Evolutionary conservation across 148 eudicot genomes (phyloP), one percentile per base, ranked within the genome.

Genomic region (Camellia japonica): DNA sequence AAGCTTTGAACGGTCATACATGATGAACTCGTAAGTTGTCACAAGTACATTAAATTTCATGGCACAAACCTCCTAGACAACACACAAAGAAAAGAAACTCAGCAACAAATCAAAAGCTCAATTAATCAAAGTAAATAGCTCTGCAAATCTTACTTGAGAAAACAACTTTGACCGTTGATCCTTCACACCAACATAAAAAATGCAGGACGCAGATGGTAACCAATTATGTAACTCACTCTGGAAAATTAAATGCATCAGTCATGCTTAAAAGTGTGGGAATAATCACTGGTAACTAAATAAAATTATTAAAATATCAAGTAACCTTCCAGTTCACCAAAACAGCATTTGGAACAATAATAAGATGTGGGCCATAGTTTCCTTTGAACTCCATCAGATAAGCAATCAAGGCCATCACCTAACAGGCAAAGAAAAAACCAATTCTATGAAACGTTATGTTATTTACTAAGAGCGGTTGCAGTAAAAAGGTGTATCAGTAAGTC

Each of bases 301-400:
- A 73, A 38, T 23, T 52, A 77, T 52, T 59, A 42, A 73, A 38
- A 30, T 52, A 77, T 52, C 19, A 55, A 79, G 78, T 59, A 38
- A 95, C 99, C 99, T 95, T 95, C 99, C 99, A 95, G 81, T 95
- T 95, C 77, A 93, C 99, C 80, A 95, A 82, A 68, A 93, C 98
- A 85, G 99, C 97, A 93, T 95, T 95, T 18, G 99, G 99, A 83
- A 93, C 97, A 76, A 93, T 92, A 72, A 95, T 93, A 23, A 95
- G 91, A 87, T 95, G 99, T 60, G 99, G 99, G 55, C 99, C 99
- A 86, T 92, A 92, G 81, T 93, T 95, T 82, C 97, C 94, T 88
- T 93, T 95, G 74, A 90, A 93, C 82, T 95, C 99, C 97, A 93
- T 93, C 75, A 95, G 84, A 85, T 95, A 91, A 70, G 98, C 99